Base-by-base conservation (phyloP, 176 grass and related monocot species). In the Tuctoria greenei region DNA sequence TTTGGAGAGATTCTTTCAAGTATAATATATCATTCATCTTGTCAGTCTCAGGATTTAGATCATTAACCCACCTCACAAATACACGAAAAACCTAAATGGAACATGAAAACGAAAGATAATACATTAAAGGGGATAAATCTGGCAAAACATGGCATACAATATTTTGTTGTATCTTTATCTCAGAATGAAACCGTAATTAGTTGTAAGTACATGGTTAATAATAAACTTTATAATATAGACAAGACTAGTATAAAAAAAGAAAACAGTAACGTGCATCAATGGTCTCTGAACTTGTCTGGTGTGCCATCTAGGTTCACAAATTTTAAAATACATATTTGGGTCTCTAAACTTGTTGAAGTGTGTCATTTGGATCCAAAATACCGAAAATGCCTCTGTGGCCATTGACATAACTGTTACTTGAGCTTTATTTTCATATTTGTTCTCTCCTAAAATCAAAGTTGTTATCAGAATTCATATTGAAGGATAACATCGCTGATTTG, bases 1-100 rank as follows among this genome's bases (percentile, higher is more conserved):
- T 93, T 31, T 92, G 74, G 82, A 98, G 91, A 74, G 84, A 83
- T 62, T 86, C 89, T 81, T 94, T 94, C 64, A 98, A 83, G 69
- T 84, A 80, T 65, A 83, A 76, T 65, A 92, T 50, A 69, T 90
- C 79, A 13, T 84, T 86, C 47, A 69, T 81, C 25, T 85, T 92
- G 52, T 72, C 79, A 67, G 45, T 52, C 61, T 72, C 86, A 79
- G 64, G 83, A 59, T 88, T 78, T 34, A 88, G 46, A 78, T 93
- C 91, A 71, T 93, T 84, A 63, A 87, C 89, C 91, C 89, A 98
- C 81, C 79, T 90, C 74, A 76, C 80, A 78, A 98, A 84, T 69
- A 98, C 91, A 66, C 47, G 62, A 50, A 93, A 89, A 61, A 98
- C 86, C 95, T 98, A 79, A 27, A 79, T 50, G 74, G 1, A 77